These are phyloP conservation scores for Dactylella cylindrospora DNA, from an alignment of 2,329 filamentous ascomycete genomes.

Conservation along the genomic window DNA sequence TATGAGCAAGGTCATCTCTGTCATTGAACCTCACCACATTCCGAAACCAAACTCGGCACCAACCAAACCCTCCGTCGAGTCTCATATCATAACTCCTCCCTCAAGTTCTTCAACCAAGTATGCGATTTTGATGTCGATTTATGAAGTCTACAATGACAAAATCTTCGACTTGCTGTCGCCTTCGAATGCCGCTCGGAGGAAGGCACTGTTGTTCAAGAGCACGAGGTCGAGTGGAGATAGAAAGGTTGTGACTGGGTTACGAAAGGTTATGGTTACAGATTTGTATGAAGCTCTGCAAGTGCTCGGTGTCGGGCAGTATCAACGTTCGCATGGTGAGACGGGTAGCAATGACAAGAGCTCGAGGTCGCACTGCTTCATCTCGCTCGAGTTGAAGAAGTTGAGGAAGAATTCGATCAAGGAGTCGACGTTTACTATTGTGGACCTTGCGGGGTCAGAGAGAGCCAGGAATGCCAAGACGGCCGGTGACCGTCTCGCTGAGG, in stretches of 20 bases:
- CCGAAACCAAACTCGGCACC: slow-evolving; percentile 36
- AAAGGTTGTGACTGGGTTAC: slow-evolving; percentile 90
- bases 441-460: slow-evolving; percentile 89
- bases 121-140: slow-evolving; percentile 90
- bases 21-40: slow-evolving; percentile 32
- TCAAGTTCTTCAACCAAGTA: slow-evolving; percentile 59
- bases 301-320: slow-evolving; percentile 54
- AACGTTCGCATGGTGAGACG: slow-evolving; percentile 84
- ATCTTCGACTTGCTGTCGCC: slow-evolving; percentile 85
- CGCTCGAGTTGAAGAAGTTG: slow-evolving; percentile 41
- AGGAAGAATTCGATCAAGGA: slow-evolving; percentile 41
- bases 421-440: slow-evolving; percentile 81
- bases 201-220: slow-evolving; percentile 84
- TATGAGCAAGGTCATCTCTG: slow-evolving; percentile 37
- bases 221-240: slow-evolving; percentile 84
- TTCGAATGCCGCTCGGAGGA: slow-evolving; percentile 60
- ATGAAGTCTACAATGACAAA: slow-evolving; percentile 97
- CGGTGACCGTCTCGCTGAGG: slow-evolving; percentile 87
- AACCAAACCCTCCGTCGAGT: slow-evolving; percentile 32
- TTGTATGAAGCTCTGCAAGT: slow-evolving; percentile 68
- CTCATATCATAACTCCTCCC: slow-evolving; percentile 12
- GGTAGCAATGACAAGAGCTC: slow-evolving; percentile 91
- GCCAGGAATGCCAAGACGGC: slow-evolving; percentile 92
- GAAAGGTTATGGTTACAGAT: slow-evolving; percentile 81
- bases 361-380: slow-evolving; percentile 65